A percentile compares a stretch with the other conserved stretches of the same genome.
phyloP scores from a whole-genome alignment of 805 yeast genomes.

The Lachancea dasiensis region DNA sequence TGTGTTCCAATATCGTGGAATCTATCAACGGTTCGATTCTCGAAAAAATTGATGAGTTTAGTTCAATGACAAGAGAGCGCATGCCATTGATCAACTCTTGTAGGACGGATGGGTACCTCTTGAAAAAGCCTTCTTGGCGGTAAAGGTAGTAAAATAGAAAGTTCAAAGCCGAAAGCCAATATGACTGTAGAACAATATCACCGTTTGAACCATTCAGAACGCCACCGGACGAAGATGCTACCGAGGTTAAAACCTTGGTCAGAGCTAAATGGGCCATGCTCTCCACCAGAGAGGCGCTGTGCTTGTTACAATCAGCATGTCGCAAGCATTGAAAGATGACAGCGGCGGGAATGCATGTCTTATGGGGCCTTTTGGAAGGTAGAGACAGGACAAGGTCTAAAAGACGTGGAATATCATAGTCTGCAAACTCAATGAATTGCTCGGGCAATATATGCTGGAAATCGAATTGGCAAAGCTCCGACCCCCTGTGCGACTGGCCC shows the following conservation, averaged over 20 bases:
- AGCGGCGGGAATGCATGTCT: conserved; percentile 56
- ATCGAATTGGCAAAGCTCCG: conserved; percentile 36
- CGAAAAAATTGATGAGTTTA: conserved; percentile 59
- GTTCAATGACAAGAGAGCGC: conserved; percentile 59
- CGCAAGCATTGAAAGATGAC: conserved; percentile 64
- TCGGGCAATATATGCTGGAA: conserved; percentile 49
- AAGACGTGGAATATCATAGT: conserved; percentile 67
- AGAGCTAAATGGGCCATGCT: conserved; percentile 55
- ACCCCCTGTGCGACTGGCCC: conserved; percentile 21
- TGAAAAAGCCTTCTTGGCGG: conserved; percentile 56
- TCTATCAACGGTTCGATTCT: conserved; percentile 54
- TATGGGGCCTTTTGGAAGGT: conserved; percentile 47
- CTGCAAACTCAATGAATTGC: conserved; percentile 58
- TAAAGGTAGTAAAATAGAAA: conserved; percentile 71
- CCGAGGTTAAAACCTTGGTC: conserved; percentile 53
- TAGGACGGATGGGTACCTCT: conserved; percentile 48
- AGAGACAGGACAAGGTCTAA: conserved; percentile 53
- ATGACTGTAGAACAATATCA: conserved; percentile 67
- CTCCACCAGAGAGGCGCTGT: conserved; percentile 51
- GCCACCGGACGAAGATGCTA: conserved; percentile 56
- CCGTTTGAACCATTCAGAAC: conserved; percentile 33
- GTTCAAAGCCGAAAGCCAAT: conserved; percentile 82
- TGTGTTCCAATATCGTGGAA: conserved; percentile 64
- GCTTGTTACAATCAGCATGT: conserved; percentile 53
- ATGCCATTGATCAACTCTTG: conserved; percentile 52